Evolutionary conservation across 495 filamentous ascomycete species (phyloP), one percentile per base, ranked within the genome.

Genomic region (Hypoxylon lenormandii): DNA sequence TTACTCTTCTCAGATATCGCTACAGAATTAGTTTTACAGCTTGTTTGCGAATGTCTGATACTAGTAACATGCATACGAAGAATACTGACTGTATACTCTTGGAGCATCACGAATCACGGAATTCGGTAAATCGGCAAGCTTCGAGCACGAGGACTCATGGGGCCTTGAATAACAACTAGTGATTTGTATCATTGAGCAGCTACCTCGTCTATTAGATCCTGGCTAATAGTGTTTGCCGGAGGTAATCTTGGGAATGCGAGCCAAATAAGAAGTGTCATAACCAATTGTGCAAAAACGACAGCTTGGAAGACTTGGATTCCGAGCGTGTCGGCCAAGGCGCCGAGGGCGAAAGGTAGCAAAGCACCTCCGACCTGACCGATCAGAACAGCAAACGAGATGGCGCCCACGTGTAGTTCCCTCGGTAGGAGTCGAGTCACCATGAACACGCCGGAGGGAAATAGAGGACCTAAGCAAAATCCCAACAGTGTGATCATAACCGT

Each of bases 351-450:
- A 2, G 90, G 90, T 22, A 93, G 83, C 11, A 90, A 75, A 0
- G 89, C 89, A 11, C 88, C 90, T 0, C 90, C 90, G 16, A 80
- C 79, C 13, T 88, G 87, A 6, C 90, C 90, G 77, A 91, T 84
- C 0, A 89, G 85, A 4, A 87, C 86, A 7, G 86, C 88, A 69
- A 92, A 92, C 0, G 89, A 89, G 52, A 93, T 87, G 1, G 87
- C 85, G 18, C 77, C 82, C n/a, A 93, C 88, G 70, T 92, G 90
- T 3, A 92, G 72, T 61, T 88, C 82, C 43, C 80, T 77, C 2
- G 90, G 90, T 4, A 93, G 80, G 0, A 91, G 79, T 59, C 89
- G 90, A 1, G 89, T 88, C 13, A 86, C 80, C 33, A 84, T 85
- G 13, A 91, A 80, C 19, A 93, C 79, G 11, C 84, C 88, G 6